Evolutionary conservation across 2,329 filamentous ascomycete genomes (phyloP), one percentile per base, ranked within the genome.

Genomic region (Stagonosporopsis chrysanthemi): DNA sequence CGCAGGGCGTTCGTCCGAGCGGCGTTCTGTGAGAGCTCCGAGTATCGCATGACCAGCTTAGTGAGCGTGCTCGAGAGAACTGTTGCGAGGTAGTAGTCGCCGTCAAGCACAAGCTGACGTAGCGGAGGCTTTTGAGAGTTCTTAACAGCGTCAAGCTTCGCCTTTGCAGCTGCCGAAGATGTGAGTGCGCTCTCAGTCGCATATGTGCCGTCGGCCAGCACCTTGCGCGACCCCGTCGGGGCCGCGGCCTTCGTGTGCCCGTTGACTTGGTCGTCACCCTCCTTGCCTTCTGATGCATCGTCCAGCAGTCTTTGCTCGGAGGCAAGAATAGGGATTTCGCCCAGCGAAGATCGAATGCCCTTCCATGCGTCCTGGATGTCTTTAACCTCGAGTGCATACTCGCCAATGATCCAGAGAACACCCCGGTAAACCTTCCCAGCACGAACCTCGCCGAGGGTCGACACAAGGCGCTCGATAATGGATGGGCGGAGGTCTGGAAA

Each of bases 331-430:
- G 95, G 95, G 57, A 99, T 98, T 79, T 99, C 95, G 61, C 95
- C 95, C 51, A 99, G 82, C 72, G 93, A 97, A 19, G 93, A 88
- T 58, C 95, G 87, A 75, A 99, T 98, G 62, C 91, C 87, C 80
- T 95, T 97, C 95, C 95, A 99, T 0, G 94, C 94, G 71, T 97
- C 94, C 64, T 92, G 87, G 68, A 99, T 98, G 70, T 98, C 93
- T 71, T 88, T 92, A 76, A 95, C 90, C 73, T 97, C 92, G 29
- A 97, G 81, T 28, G 93, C 97, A 77, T 98, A 99, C 78, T 99
- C 95, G 75, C 95, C 95, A 65, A 99, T 88, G 69, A 98, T 97
- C 95, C 95, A 99, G 63, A 99, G 83, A 42, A 96, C 95, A 44
- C 95, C 95, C 55, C 95, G 88, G 77, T 98, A 99, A 15, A 99